A percentile compares a stretch with the other conserved stretches of the same genome.
Conservation (phyloP, 164 flowering plant genomes). For the Akebia trifoliata region DNA sequence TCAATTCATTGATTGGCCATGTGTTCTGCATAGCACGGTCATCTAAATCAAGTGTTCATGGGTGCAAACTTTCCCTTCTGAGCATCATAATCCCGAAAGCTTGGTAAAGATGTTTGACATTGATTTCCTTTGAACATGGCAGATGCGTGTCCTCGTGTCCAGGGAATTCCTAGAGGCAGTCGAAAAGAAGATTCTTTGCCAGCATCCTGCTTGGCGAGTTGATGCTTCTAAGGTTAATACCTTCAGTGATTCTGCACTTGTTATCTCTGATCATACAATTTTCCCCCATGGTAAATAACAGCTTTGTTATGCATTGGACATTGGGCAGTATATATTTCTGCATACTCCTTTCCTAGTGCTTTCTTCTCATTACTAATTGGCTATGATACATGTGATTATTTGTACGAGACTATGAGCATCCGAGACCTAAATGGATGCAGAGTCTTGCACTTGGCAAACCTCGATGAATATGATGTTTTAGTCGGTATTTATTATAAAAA, state of each 20-base stretch:
- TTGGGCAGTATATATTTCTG: too few relatives aligned
- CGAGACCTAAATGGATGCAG: neutral
- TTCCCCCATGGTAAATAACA: conserved; percentile 51
- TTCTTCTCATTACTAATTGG: neutral
- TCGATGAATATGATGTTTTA: neutral
- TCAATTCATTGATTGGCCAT: too few relatives aligned
- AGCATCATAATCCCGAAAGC: neutral
- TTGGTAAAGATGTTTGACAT: conserved; percentile 6
- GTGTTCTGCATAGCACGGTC: too few relatives aligned
- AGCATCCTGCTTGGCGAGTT: conserved; percentile 81
- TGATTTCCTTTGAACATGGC: conserved; percentile 22
- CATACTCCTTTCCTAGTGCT: neutral
- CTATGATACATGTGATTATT: too few relatives aligned
- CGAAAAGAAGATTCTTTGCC: conserved; percentile 41
- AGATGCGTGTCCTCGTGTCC: conserved; percentile 56
- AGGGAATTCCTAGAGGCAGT: conserved; percentile 66
- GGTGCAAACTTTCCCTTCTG: neutral
- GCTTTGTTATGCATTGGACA: neutral
- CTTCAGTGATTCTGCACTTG: conserved; percentile 54
- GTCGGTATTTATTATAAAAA: neutral
- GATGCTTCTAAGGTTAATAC: conserved; percentile 59
- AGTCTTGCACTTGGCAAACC: neutral
- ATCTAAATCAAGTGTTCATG: neutral
- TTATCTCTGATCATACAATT: conserved; percentile 80
- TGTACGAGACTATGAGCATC: too few relatives aligned